Conservation (phyloP, 805 yeast genomes). For the Scheffersomyces stipitis region DNA sequence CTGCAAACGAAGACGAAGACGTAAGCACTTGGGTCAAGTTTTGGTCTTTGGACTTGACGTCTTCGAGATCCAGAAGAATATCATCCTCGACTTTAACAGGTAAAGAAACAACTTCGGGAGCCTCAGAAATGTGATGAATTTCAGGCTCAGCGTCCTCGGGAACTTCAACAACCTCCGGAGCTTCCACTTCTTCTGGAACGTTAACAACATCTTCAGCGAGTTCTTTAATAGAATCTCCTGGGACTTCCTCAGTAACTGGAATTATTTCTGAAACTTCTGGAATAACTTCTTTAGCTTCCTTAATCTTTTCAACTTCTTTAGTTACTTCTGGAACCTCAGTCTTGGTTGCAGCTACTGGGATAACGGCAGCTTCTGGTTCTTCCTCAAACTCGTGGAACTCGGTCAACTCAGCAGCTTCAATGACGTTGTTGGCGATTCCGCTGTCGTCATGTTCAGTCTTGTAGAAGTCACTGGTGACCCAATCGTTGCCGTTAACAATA, state of each 20-base stretch:
- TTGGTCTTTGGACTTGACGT: constrained; percentile 1
- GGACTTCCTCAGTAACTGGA: background rate
- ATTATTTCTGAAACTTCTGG: background rate
- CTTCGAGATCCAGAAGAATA: constrained; percentile 9
- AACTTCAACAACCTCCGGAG: background rate
- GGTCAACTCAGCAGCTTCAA: constrained; percentile 26
- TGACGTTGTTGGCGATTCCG: constrained; percentile 36
- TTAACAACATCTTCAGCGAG: background rate
- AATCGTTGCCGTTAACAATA: constrained; percentile 30
- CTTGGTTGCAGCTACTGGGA: background rate
- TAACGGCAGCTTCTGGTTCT: constrained; percentile 2
- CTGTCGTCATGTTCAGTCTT: constrained; percentile 27
- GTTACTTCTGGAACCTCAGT: background rate
- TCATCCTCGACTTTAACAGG: constrained; percentile 4
- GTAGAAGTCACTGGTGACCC: constrained; percentile 28
- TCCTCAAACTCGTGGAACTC: constrained; percentile 21
- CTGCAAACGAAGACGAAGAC: constrained; percentile 36
- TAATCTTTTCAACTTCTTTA: background rate
- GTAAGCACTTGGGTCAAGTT: constrained; percentile 26
- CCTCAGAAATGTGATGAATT: too few relatives aligned
- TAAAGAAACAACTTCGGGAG: background rate
- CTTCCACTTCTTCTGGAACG: background rate
- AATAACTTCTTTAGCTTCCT: background rate
- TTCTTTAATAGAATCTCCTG: background rate
- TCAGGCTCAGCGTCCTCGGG: background rate